These are phyloP conservation scores for Albifimbria verrucaria DNA, from an alignment of 2,329 filamentous ascomycete genomes.

Conservation along the genomic window DNA sequence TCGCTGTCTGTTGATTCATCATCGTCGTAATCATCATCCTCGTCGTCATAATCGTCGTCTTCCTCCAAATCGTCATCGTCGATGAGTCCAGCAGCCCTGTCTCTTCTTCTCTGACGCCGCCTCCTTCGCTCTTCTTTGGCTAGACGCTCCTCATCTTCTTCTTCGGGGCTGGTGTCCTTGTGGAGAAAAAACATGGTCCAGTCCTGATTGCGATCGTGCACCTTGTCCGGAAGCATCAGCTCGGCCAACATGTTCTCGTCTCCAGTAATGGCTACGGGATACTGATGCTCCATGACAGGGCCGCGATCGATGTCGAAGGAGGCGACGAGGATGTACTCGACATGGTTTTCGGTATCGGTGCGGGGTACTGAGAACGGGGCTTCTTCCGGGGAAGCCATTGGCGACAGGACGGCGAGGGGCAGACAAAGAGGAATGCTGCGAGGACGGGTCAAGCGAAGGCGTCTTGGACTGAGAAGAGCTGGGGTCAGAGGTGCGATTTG, in stretches of 20 bases:
- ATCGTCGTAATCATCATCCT: conserved; percentile 49
- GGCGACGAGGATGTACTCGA: conserved; percentile 96
- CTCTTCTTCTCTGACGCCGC: conserved; percentile 49
- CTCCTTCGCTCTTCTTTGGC: conserved; percentile 52
- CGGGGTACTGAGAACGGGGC: conserved; percentile 71
- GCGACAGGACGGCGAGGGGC: conserved; percentile 47
- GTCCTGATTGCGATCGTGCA: conserved; percentile 90
- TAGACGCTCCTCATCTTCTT: conserved; percentile 70
- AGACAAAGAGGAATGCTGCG: conserved; percentile 60
- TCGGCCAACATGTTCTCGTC: conserved; percentile 98
- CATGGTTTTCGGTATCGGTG: conserved; percentile 81
- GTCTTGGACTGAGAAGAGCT: conserved; percentile 53
- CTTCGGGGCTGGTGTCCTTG: conserved; percentile 83
- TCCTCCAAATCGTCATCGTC: conserved; percentile 41
- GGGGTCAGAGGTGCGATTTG: conserved; percentile 55
- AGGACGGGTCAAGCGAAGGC: conserved; percentile 56
- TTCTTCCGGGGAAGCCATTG: conserved; percentile 51
- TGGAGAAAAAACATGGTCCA: conserved; percentile 99
- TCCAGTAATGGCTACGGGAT: conserved; percentile 88
- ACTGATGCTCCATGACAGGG: conserved; percentile 98
- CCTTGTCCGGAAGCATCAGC: conserved; percentile 96
- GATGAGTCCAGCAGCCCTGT: conserved; percentile 46
- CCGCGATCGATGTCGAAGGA: conserved; percentile 97
- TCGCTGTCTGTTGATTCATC: conserved; percentile 58
- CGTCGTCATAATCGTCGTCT: conserved; percentile 42